Conservation (phyloP, 345 rosid genomes). For the rapeseed (Brassica napus) region DNA sequence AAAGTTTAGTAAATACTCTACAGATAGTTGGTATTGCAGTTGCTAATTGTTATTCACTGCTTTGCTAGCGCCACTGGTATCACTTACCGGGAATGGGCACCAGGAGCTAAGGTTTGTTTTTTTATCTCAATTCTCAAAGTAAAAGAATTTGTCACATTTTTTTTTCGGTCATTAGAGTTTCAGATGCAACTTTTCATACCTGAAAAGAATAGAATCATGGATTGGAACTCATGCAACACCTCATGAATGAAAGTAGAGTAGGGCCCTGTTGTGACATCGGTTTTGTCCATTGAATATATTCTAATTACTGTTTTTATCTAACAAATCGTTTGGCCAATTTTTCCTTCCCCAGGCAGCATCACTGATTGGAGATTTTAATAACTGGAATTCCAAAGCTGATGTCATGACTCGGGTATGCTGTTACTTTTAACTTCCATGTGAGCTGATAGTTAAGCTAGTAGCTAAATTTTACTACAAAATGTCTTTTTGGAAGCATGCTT, state of each 20-base stretch:
- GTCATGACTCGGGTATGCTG: slow-evolving; percentile 76
- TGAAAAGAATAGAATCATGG: too few relatives aligned
- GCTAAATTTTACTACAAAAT: not conserved
- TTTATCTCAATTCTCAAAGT: slow-evolving; percentile 6
- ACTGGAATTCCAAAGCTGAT: slow-evolving; percentile 89
- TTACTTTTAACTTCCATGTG: slow-evolving; percentile 7
- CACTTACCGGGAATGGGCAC: slow-evolving; percentile 98
- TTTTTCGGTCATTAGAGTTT: not conserved
- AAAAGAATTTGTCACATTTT: not conserved
- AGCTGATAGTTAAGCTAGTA: not conserved
- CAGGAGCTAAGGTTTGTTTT: slow-evolving; percentile 92
- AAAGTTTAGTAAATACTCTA: slow-evolving; percentile 19
- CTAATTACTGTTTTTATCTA: slow-evolving; percentile 2
- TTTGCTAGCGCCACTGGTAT: slow-evolving; percentile 78
- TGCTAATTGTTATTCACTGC: slow-evolving; percentile 44
- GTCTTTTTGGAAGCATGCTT: slow-evolving; percentile 6
- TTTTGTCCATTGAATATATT: too few relatives aligned
- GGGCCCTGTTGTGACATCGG: too few relatives aligned
- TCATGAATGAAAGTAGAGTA: slow-evolving; percentile 14
- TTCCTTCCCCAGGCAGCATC: slow-evolving; percentile 75
- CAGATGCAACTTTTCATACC: not conserved
- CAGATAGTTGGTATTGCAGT: slow-evolving; percentile 35
- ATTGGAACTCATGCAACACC: not conserved
- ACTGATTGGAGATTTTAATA: slow-evolving; percentile 93
- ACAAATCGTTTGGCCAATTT: slow-evolving; percentile 15